Percentiles rank a stretch among this genome's conserved stretches.
These are phyloP conservation scores for Monosporascus sp. DNA, from an alignment of 2,329 filamentous ascomycete species.

Conservation along the genomic window DNA sequence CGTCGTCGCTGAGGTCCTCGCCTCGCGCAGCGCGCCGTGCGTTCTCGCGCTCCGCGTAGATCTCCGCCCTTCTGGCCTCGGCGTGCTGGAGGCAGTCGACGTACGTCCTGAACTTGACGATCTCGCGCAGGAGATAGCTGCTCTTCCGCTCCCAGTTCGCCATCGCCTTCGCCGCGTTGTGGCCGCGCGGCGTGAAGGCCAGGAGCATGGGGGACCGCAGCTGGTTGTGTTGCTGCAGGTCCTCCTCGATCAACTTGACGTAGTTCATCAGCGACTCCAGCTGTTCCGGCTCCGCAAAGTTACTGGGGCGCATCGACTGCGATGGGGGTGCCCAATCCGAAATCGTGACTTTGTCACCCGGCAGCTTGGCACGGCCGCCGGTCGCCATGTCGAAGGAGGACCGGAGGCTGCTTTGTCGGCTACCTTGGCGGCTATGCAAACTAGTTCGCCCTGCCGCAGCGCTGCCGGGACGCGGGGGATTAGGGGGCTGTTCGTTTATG, in stretches of 20 bases:
- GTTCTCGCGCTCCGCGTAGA: slow-evolving; percentile 58
- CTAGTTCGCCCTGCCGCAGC: slow-evolving; percentile 41
- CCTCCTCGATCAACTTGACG: slow-evolving; percentile 78
- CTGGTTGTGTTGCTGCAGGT: slow-evolving; percentile 82
- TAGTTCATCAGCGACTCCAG: slow-evolving; percentile 69
- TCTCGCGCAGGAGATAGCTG: slow-evolving; percentile 83
- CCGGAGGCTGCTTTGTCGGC: slow-evolving; percentile 39
- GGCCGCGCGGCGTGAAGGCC: slow-evolving; percentile 79
- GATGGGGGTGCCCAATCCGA: slow-evolving; percentile 85
- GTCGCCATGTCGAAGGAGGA: slow-evolving; percentile 61
- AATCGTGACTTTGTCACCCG: slow-evolving; percentile 79
- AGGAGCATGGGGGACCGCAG: slow-evolving; percentile 81
- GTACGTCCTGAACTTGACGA: slow-evolving; percentile 94
- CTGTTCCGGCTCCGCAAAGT: slow-evolving; percentile 74
- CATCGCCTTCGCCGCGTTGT: slow-evolving; percentile 80
- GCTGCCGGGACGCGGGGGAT: slow-evolving; percentile 45
- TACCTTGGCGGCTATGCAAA: slow-evolving; percentile 38
- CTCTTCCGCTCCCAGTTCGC: slow-evolving; percentile 97
- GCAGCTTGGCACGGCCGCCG: slow-evolving; percentile 59
- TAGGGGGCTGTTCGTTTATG: slow-evolving; percentile 41
- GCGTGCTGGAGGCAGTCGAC: slow-evolving; percentile 78
- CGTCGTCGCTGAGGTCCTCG: slow-evolving; percentile 36
- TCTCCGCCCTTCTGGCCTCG: slow-evolving; percentile 61
- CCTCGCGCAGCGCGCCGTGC: slow-evolving; percentile 45
- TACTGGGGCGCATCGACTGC: slow-evolving; percentile 84